Conservation (phyloP, 257 asterid genomes). For the Euphrasia confusa region DNA sequence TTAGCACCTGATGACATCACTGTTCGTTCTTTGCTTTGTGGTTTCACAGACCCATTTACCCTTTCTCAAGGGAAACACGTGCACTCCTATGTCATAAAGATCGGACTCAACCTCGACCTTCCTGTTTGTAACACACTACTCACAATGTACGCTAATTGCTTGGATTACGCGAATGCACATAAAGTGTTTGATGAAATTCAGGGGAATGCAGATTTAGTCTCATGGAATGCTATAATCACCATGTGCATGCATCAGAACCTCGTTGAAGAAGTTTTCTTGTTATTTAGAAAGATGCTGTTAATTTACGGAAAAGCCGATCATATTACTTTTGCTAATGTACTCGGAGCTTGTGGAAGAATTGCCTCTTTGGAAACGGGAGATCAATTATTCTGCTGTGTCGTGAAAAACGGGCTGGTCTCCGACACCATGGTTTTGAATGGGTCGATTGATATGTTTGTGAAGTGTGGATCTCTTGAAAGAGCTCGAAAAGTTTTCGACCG, state of each 20-base stretch:
- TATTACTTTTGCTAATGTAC: constrained; percentile 40
- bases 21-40: constrained; percentile 62
- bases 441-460: constrained; percentile 61
- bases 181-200: constrained; percentile 41
- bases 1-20: constrained; percentile 56
- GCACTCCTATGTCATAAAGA: constrained; percentile 51
- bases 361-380: constrained; percentile 53
- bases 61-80: constrained; percentile 60
- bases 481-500: constrained; percentile 48
- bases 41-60: constrained; percentile 34
- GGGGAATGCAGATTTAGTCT: constrained; percentile 51
- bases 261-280: constrained; percentile 41
- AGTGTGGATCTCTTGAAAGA: constrained; percentile 60
- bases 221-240: constrained; percentile 73
- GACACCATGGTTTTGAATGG: constrained; percentile 52
- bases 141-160: constrained; percentile 69
- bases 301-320: constrained; percentile 48
- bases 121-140: constrained; percentile 63
- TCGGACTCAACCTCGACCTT: constrained; percentile 38
- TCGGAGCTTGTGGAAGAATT: constrained; percentile 56
- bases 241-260: constrained; percentile 44
- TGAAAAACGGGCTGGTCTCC: constrained; percentile 41
- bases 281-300: constrained; percentile 47
- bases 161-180: constrained; percentile 37
- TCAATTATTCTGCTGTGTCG: constrained; percentile 40